phyloP scores from a whole-genome alignment of 108 stramenopile species.

The Licmophora abbreviata region DNA sequence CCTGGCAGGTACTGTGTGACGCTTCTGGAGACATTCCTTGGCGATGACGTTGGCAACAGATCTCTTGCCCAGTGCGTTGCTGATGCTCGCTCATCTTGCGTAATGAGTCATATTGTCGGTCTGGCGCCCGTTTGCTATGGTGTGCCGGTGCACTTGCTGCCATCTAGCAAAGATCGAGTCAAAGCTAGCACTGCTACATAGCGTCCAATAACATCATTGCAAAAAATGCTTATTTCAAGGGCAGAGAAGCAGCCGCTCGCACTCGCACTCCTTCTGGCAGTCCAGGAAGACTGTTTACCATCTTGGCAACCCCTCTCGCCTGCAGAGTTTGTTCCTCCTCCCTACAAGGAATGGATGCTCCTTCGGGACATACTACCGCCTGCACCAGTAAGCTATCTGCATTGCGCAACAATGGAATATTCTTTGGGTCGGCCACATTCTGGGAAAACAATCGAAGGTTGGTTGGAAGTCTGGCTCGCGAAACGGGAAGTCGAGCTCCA shows the following conservation, averaged over 20 bases:
- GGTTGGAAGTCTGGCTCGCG: slow-evolving; percentile 23
- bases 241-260: slow-evolving; percentile 33
- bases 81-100: slow-evolving; percentile 78
- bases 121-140: slow-evolving; percentile 94
- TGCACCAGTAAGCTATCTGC: slow-evolving; percentile 18
- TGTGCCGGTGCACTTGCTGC: slow-evolving; percentile 68
- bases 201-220: background rate
- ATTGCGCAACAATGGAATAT: slow-evolving; percentile 8
- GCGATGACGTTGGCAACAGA: background rate
- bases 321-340: slow-evolving; percentile 17
- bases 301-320: slow-evolving; percentile 28
- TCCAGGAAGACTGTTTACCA: slow-evolving; percentile 24
- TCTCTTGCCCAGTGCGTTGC: slow-evolving; percentile 78
- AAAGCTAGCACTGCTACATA: background rate
- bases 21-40: slow-evolving; percentile 49
- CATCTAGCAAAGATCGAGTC: no score
- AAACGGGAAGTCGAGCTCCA: slow-evolving; percentile 33
- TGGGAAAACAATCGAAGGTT: slow-evolving; percentile 26
- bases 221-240: slow-evolving; percentile 12
- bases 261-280: slow-evolving; percentile 20
- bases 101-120: slow-evolving; percentile 85
- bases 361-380: slow-evolving; percentile 30
- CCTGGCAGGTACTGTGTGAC: slow-evolving; percentile 60
- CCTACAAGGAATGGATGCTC: slow-evolving; percentile 21
- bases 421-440: slow-evolving; percentile 22